Conservation (phyloP, 768 basidiomycete species). For the Boletales sp. region DNA sequence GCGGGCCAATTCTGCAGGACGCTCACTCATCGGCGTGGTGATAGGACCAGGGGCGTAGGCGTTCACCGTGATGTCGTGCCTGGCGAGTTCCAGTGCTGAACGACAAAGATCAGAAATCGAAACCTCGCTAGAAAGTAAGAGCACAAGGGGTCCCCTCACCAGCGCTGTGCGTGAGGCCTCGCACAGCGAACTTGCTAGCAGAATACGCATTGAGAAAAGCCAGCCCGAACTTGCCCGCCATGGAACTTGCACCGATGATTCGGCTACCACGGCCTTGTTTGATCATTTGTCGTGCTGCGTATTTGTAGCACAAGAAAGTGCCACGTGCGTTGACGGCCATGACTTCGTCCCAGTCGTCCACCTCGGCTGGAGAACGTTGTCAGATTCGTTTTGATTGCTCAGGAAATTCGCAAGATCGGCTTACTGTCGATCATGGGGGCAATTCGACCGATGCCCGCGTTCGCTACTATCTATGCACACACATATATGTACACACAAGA, state of each 20-base stretch:
- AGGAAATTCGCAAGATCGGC: not conserved
- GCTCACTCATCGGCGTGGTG: slow-evolving; percentile 26
- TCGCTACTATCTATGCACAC: slow-evolving; percentile 1
- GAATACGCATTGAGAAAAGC: slow-evolving; percentile 1
- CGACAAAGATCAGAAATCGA: not conserved
- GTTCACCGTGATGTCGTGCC: slow-evolving; percentile 35
- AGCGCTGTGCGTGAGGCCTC: slow-evolving; percentile 36
- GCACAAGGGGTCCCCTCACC: slow-evolving; percentile 17
- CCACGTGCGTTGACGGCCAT: slow-evolving; percentile 37
- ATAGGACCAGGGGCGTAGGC: slow-evolving; percentile 36
- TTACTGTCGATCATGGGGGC: not conserved
- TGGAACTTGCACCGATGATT: slow-evolving; percentile 32
- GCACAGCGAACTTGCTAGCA: slow-evolving; percentile 34
- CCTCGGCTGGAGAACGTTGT: not conserved
- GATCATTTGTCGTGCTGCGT: slow-evolving; percentile 38
- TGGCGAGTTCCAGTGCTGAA: slow-evolving; percentile 26
- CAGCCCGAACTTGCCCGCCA: slow-evolving; percentile 26
- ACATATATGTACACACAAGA: not conserved
- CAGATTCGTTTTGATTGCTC: not conserved
- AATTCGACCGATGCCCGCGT: slow-evolving; percentile 1
- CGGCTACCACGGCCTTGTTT: slow-evolving; percentile 36
- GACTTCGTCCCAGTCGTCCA: slow-evolving; percentile 11
- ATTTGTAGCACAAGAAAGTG: slow-evolving; percentile 37
- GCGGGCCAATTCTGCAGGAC: not conserved
- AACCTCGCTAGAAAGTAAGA: not conserved